A percentile compares a stretch with the other conserved stretches of the same genome.
Conservation (phyloP, 2,329 filamentous ascomycete genomes). For the Tolypocladium nubicola region DNA sequence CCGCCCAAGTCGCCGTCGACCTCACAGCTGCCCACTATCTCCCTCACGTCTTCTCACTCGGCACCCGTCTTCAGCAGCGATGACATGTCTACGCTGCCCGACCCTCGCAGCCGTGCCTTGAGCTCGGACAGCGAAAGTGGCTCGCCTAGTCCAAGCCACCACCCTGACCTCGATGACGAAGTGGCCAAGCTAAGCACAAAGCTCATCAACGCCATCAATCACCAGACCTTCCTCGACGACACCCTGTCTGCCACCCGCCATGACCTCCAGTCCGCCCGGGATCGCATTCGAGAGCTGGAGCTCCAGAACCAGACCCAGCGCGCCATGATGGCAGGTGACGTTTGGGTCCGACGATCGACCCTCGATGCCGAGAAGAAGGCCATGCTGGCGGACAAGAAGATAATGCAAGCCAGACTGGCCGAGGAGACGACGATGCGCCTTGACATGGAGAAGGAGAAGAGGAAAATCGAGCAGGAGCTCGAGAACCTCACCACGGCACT, state of each 20-base stretch:
- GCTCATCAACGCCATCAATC: slow-evolving; percentile 93
- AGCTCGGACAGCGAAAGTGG: slow-evolving; percentile 30
- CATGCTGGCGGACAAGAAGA: slow-evolving; percentile 48
- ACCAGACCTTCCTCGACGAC: slow-evolving; percentile 87
- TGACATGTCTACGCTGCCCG: slow-evolving; percentile 60
- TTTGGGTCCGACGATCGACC: slow-evolving; percentile 64
- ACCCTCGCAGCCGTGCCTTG: slow-evolving; percentile 45
- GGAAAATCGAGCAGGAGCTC: slow-evolving; percentile 82
- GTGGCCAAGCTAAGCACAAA: slow-evolving; percentile 89
- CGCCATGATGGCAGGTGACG: slow-evolving; percentile 60
- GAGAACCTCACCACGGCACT: slow-evolving; percentile 83
- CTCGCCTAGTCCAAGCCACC: slow-evolving; percentile 25
- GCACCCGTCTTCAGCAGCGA: slow-evolving; percentile 37
- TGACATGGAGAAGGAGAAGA: slow-evolving; percentile 67
- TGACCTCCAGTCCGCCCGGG: slow-evolving; percentile 65
- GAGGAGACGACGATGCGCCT: slow-evolving; percentile 57
- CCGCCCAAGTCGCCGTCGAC: slow-evolving; percentile 25
- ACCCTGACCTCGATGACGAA: slow-evolving; percentile 55
- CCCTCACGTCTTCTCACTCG: slow-evolving; percentile 24
- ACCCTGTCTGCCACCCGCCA: slow-evolving; percentile 71
- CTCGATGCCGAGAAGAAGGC: slow-evolving; percentile 62
- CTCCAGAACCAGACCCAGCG: slow-evolving; percentile 53
- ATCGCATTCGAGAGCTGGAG: slow-evolving; percentile 60
- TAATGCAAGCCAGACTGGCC: slow-evolving; percentile 44
- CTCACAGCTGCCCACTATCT: slow-evolving; percentile 27